These are phyloP conservation scores for Pestalotiopsis sp. DNA, from an alignment of 2,329 filamentous ascomycete species.

Conservation along the genomic window DNA sequence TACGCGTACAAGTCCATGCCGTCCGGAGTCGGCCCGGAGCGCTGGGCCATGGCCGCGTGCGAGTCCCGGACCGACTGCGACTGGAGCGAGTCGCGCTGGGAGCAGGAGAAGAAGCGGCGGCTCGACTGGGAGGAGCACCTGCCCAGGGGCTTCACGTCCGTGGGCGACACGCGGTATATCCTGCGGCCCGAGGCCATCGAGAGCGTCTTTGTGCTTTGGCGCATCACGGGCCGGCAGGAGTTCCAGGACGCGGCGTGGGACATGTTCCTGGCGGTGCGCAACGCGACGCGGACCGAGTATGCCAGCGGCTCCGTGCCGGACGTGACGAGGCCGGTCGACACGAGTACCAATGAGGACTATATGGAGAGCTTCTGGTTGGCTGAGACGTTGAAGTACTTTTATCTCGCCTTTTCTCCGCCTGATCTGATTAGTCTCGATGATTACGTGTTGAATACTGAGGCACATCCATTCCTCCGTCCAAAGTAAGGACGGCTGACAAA, in stretches of 20 bases:
- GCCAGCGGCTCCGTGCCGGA: slow-evolving; percentile 29
- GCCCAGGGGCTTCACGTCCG: slow-evolving; percentile 57
- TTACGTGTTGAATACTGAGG: slow-evolving; percentile 48
- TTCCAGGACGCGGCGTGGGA: slow-evolving; percentile 30
- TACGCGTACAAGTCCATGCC: slow-evolving; percentile 60
- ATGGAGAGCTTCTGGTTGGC: slow-evolving; percentile 60
- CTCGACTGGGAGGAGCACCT: slow-evolving; percentile 28
- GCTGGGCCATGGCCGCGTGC: slow-evolving; percentile 49
- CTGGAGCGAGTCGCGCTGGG: slow-evolving; percentile 24
- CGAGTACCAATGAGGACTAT: slow-evolving; percentile 42
- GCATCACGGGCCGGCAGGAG: slow-evolving; percentile 26
- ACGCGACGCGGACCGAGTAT: slow-evolving; percentile 23
- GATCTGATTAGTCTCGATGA: slow-evolving; percentile 58
- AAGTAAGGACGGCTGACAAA: not conserved
- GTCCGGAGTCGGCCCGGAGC: slow-evolving; percentile 63
- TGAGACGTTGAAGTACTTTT: slow-evolving; percentile 57
- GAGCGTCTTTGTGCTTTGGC: slow-evolving; percentile 32
- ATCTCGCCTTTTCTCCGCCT: slow-evolving; percentile 50
- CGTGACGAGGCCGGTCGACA: slow-evolving; percentile 47
- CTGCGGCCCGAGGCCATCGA: slow-evolving; percentile 34
- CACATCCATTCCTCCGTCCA: slow-evolving; percentile 30
- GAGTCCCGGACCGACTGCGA: slow-evolving; percentile 32
- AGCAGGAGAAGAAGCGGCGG: slow-evolving; percentile 21
- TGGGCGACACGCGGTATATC: slow-evolving; percentile 35
- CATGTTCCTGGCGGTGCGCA: slow-evolving; percentile 29